Evolutionary conservation across 2,329 filamentous ascomycete genomes (phyloP).

Genomic region (Tolypocladium ophioglossoides): DNA sequence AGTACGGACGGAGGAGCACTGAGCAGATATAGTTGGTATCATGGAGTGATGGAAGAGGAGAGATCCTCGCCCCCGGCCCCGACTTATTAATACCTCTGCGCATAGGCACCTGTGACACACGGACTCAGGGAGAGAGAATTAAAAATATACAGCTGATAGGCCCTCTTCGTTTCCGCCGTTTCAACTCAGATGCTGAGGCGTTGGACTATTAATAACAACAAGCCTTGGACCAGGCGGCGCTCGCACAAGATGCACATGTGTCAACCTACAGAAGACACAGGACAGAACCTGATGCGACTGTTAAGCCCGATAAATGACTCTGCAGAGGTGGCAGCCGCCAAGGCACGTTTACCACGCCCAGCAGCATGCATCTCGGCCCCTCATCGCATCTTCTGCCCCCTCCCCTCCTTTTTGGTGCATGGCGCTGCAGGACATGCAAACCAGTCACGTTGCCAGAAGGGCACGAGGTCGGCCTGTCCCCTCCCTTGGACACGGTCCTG

Average conservation of each 20-base stretch:
- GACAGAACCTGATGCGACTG: not conserved
- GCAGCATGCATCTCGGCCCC: not conserved
- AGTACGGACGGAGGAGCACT: no score
- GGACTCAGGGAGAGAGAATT: not conserved
- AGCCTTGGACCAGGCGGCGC: not conserved
- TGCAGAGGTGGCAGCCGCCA: not conserved
- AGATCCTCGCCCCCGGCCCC: no score
- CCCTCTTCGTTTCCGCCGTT: not conserved
- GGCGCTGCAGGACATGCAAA: not conserved
- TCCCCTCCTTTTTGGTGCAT: not conserved
- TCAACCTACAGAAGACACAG: not conserved
- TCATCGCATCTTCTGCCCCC: not conserved
- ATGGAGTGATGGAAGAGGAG: not conserved
- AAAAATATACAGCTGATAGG: not conserved
- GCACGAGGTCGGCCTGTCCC: not conserved
- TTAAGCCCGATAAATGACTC: not conserved
- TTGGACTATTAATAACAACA: no score
- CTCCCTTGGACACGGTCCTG: not conserved
- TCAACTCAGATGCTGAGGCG: no score
- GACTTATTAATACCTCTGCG: not conserved
- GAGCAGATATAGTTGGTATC: no score
- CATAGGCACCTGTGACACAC: not conserved
- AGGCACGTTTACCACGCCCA: not conserved
- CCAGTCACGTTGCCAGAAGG: constrained; percentile 1
- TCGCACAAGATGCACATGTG: not conserved